These are phyloP conservation scores for Saitozyma sp. DNA, from an alignment of 768 basidiomycete species.

Conservation along the genomic window DNA sequence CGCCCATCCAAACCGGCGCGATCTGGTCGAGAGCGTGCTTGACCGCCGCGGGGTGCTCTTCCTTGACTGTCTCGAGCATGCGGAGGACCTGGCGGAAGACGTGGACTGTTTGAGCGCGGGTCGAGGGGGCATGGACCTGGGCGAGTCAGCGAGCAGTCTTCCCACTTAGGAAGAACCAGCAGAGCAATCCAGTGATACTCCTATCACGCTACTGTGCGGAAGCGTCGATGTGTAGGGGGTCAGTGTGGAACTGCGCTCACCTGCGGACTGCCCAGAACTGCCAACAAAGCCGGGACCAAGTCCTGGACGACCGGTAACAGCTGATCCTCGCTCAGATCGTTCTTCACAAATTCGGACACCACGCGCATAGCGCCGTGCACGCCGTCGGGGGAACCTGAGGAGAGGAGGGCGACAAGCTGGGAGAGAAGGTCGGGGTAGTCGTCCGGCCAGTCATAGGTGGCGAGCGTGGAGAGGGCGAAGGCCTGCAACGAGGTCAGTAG, in stretches of 20 bases:
- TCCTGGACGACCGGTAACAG: slow-evolving; percentile 86
- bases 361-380: slow-evolving; percentile 97
- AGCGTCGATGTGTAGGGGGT: too few species aligned
- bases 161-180: too few species aligned
- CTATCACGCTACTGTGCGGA: too few species aligned
- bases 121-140: slow-evolving; percentile 71
- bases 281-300: slow-evolving; percentile 78
- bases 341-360: slow-evolving; percentile 88
- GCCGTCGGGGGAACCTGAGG: slow-evolving; percentile 67
- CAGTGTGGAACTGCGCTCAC: slow-evolving; percentile 54
- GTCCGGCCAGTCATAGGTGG: slow-evolving; percentile 93
- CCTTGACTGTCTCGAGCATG: slow-evolving; percentile 91
- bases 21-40: slow-evolving; percentile 77
- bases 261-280: slow-evolving; percentile 73
- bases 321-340: slow-evolving; percentile 91
- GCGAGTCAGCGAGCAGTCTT: not conserved
- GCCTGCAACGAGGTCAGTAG: slow-evolving; percentile 59
- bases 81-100: slow-evolving; percentile 89
- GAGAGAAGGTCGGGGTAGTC: slow-evolving; percentile 87
- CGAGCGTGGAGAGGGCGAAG: slow-evolving; percentile 80
- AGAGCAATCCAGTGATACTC: too few species aligned
- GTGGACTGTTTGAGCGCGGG: slow-evolving; percentile 78
- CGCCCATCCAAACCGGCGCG: slow-evolving; percentile 87
- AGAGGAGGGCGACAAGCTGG: slow-evolving; percentile 72
- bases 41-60: slow-evolving; percentile 81